These are phyloP conservation scores for Pseudocercospora cruenta DNA, from an alignment of 2,329 filamentous ascomycete genomes.

Conservation along the genomic window DNA sequence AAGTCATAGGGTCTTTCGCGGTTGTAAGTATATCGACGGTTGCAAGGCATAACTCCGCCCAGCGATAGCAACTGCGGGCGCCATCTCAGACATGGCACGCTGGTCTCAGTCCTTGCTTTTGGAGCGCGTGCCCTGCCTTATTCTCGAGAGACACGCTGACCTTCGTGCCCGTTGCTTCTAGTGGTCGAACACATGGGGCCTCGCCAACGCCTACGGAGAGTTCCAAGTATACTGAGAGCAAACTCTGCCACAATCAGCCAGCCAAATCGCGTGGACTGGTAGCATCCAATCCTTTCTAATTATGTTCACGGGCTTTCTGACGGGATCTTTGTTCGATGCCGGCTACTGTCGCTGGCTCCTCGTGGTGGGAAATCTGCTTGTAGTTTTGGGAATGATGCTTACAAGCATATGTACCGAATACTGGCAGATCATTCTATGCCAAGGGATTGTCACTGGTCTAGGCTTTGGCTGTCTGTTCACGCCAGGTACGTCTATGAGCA, in stretches of 20 bases:
- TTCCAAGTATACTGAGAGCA: not conserved
- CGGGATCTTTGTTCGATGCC: slow-evolving; percentile 2
- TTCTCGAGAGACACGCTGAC: too few species aligned
- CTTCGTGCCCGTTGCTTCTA: too few species aligned
- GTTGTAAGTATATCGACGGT: not conserved
- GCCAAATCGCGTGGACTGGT: slow-evolving; percentile 8
- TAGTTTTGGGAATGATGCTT: slow-evolving; percentile 52
- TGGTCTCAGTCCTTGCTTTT: too few species aligned
- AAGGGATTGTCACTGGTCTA: slow-evolving; percentile 49
- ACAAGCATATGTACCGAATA: slow-evolving; percentile 45
- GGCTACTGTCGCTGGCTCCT: slow-evolving; percentile 3
- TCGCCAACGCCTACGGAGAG: not conserved
- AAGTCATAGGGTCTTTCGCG: not conserved
- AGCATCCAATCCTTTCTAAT: slow-evolving; percentile 48
- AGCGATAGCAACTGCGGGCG: too few species aligned
- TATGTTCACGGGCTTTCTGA: slow-evolving; percentile 37
- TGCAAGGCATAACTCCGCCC: too few species aligned
- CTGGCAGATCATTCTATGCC: slow-evolving; percentile 51
- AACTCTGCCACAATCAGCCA: not conserved
- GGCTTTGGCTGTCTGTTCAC: slow-evolving; percentile 47
- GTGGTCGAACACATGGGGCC: slow-evolving; percentile 2
- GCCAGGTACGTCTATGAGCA: too few species aligned
- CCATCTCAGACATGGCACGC: too few species aligned
- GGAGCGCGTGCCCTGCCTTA: too few species aligned
- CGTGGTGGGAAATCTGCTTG: slow-evolving; percentile 41